phyloP scores from a whole-genome alignment of 2,329 filamentous ascomycete species.

The Cercospora berteroae region DNA sequence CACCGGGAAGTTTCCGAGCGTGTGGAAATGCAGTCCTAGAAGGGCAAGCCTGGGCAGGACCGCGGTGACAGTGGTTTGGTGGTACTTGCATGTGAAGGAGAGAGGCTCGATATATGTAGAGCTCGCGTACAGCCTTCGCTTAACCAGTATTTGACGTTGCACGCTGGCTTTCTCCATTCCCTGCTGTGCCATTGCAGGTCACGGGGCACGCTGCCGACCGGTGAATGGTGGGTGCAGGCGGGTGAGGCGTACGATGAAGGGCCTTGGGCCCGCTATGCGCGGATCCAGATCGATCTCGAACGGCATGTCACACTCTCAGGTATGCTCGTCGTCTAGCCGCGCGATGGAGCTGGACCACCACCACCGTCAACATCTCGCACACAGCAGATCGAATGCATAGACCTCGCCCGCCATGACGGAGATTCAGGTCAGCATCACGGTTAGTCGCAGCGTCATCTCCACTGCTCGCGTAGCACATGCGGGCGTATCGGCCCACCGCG shows the following conservation, averaged over 20 bases:
- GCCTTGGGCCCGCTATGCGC: conserved; percentile 1
- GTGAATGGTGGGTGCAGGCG: neutral
- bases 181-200: neutral
- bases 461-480: neutral
- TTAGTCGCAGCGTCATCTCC: conserved; percentile 15
- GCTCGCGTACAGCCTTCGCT: neutral
- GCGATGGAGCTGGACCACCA: neutral
- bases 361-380: neutral
- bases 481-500: neutral
- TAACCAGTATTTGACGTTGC: neutral
- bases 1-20: neutral
- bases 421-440: conserved; percentile 21
- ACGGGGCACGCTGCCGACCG: neutral
- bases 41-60: neutral
- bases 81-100: conserved; percentile 4
- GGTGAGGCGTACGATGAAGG: too few relatives aligned
- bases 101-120: neutral
- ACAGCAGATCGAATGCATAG: neutral
- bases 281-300: conserved; percentile 5
- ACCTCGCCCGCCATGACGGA: conserved; percentile 18
- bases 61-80: neutral
- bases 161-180: neutral
- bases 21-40: neutral
- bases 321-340: neutral
- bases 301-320: neutral